phyloP scores from a whole-genome alignment of 805 yeast genomes.

The Candida ulmi region DNA sequence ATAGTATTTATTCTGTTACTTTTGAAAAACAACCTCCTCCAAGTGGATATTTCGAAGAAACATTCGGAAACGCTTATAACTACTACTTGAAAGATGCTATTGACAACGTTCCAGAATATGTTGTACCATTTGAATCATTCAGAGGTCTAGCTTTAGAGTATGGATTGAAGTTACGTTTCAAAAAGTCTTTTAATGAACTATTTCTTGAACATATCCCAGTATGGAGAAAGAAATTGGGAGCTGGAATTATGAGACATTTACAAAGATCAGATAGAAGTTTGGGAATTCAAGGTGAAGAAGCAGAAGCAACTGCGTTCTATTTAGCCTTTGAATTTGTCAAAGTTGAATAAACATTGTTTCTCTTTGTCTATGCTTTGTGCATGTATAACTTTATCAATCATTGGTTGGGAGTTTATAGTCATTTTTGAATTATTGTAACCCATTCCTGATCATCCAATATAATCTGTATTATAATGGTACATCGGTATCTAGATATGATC shows the following conservation, averaged over 20 bases:
- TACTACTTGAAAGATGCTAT: conserved; percentile 89
- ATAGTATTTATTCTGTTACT: conserved; percentile 72
- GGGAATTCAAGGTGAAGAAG: conserved; percentile 85
- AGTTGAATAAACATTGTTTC: conserved; percentile 14
- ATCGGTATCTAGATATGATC: too few species aligned
- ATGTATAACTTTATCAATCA: too few species aligned
- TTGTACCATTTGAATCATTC: conserved; percentile 88
- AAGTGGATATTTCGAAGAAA: conserved; percentile 65
- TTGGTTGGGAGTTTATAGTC: too few species aligned
- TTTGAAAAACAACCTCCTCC: conserved; percentile 77
- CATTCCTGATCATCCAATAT: too few species aligned
- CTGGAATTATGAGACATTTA: conserved; percentile 62
- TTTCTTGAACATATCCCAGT: conserved; percentile 75
- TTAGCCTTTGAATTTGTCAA: conserved; percentile 79
- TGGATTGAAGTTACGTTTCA: conserved; percentile 64
- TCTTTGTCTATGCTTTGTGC: background rate
- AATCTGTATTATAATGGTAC: too few species aligned
- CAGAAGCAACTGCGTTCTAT: conserved; percentile 84
- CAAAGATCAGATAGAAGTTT: conserved; percentile 71
- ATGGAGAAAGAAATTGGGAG: conserved; percentile 52
- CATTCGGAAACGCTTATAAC: conserved; percentile 79
- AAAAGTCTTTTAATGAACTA: conserved; percentile 74
- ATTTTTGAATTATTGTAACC: too few species aligned
- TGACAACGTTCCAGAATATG: conserved; percentile 93
- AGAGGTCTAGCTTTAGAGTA: conserved; percentile 80